These are phyloP conservation scores for Coelomomyces lativittatus DNA, from an alignment of 371 early-diverging fungal species.

Conservation along the genomic window DNA sequence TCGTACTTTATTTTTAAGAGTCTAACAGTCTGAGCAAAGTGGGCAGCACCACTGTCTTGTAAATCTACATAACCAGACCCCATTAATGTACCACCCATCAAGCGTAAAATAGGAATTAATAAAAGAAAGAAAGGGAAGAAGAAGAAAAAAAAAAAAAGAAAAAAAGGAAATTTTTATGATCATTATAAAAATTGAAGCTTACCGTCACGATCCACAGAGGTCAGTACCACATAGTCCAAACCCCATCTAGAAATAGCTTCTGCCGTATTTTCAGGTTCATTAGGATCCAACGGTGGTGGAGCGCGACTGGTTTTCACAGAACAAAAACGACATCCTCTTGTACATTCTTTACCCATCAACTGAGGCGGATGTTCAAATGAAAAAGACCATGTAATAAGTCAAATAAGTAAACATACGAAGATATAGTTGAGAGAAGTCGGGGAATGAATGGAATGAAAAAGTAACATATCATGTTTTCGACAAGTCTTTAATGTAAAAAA, in stretches of 20 bases:
- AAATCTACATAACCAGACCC: conserved; percentile 35
- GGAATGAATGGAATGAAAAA: too few species aligned
- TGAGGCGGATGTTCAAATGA: too few species aligned
- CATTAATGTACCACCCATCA: conserved; percentile 1
- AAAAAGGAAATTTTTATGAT: too few species aligned
- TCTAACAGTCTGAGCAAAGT: conserved; percentile 79
- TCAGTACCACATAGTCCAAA: conserved; percentile 87
- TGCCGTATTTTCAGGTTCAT: conserved; percentile 86
- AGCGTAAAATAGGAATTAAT: background rate
- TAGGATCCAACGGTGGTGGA: conserved; percentile 72
- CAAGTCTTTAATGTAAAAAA: too few species aligned
- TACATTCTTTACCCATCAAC: conserved; percentile 96
- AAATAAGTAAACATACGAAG: too few species aligned
- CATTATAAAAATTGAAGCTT: too few species aligned
- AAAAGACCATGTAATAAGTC: too few species aligned
- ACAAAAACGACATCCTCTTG: conserved; percentile 93
- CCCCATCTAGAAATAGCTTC: conserved; percentile 90
- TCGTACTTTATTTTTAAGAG: conserved; percentile 62
- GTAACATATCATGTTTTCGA: too few species aligned
- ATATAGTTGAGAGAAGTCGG: too few species aligned
- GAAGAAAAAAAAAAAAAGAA: background rate
- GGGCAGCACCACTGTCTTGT: conserved; percentile 75
- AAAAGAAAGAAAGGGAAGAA: background rate
- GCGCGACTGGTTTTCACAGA: conserved; percentile 84
- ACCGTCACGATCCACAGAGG: conserved; percentile 90